Conservation (phyloP, 2,329 filamentous ascomycete species). For the Rachicladosporium sp. region DNA sequence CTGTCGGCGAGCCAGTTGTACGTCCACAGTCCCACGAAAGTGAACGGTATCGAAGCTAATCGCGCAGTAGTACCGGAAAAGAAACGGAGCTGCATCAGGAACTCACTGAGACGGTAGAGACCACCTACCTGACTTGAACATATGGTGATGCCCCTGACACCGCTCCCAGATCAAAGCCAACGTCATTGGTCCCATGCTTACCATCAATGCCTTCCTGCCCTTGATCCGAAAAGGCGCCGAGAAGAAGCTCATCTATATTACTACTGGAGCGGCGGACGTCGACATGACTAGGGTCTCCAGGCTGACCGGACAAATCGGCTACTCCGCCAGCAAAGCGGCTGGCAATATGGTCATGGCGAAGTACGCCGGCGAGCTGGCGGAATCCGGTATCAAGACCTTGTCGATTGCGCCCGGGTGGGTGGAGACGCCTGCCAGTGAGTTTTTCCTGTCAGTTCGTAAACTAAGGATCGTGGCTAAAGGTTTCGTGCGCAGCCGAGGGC, state of each 20-base stretch:
- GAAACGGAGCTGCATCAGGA: too few species aligned
- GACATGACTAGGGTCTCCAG: slow-evolving; percentile 15
- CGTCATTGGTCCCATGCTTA: slow-evolving; percentile 15
- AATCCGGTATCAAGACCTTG: slow-evolving; percentile 16
- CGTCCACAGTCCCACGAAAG: too few species aligned
- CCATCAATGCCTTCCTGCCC: slow-evolving; percentile 17
- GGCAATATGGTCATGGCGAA: slow-evolving; percentile 17
- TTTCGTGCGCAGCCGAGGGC: too few species aligned
- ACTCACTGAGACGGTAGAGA: too few species aligned
- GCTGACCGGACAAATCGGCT: slow-evolving; percentile 11
- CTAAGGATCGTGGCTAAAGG: too few species aligned
- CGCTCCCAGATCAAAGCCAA: slow-evolving; percentile 10
- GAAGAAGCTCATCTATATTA: slow-evolving; percentile 18
- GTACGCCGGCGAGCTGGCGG: slow-evolving; percentile 14
- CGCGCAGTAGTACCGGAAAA: too few species aligned
- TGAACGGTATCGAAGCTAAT: too few species aligned
- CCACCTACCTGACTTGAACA: too few species aligned
- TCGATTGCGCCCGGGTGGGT: slow-evolving; percentile 18
- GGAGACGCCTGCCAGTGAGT: slow-evolving; percentile 8
- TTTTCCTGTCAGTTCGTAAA: too few species aligned
- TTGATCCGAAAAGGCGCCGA: slow-evolving; percentile 13
- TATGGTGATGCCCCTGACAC: too few species aligned
- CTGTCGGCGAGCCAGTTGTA: too few species aligned
- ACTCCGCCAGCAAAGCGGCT: slow-evolving; percentile 18
- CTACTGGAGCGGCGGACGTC: slow-evolving; percentile 13